phyloP scores from a whole-genome alignment of 495 filamentous ascomycete genomes.

The Lasiosphaeris hirsuta region DNA sequence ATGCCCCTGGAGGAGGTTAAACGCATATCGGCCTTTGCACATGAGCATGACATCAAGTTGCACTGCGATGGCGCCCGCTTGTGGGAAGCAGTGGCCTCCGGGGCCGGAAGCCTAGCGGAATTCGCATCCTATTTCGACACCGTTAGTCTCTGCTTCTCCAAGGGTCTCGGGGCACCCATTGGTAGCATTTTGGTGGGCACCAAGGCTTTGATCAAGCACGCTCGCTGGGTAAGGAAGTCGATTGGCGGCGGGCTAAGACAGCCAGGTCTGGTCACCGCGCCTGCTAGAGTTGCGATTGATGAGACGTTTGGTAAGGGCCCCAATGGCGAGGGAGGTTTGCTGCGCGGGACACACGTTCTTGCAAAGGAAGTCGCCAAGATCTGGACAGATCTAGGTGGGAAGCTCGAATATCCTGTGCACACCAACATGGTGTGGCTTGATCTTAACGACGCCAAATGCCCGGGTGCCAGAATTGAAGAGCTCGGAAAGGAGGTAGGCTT shows the following conservation, averaged over 20 bases:
- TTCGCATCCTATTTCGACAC: constrained; percentile 75
- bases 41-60: constrained; percentile 61
- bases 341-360: constrained; percentile 58
- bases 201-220: constrained; percentile 62
- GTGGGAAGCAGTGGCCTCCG: constrained; percentile 69
- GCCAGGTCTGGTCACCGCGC: constrained; percentile 58
- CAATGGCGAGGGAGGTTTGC: constrained; percentile 60
- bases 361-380: constrained; percentile 62
- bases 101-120: constrained; percentile 60
- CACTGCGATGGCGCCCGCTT: constrained; percentile 84
- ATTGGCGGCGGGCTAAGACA: constrained; percentile 83
- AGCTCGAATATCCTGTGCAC: constrained; percentile 60
- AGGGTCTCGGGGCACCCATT: constrained; percentile 85
- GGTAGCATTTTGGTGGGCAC: constrained; percentile 75
- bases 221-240: constrained; percentile 76
- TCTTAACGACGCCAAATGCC: constrained; percentile 52
- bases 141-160: constrained; percentile 80
- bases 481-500: constrained; percentile 53
- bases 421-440: constrained; percentile 97
- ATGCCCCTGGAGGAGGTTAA: constrained; percentile 69
- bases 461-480: constrained; percentile 42
- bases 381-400: constrained; percentile 63
- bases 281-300: constrained; percentile 57
- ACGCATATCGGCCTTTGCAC: constrained; percentile 67
- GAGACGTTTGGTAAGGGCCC: constrained; percentile 65